Conservation (phyloP, 257 asterid genomes). For the Mitragyna speciosa region DNA sequence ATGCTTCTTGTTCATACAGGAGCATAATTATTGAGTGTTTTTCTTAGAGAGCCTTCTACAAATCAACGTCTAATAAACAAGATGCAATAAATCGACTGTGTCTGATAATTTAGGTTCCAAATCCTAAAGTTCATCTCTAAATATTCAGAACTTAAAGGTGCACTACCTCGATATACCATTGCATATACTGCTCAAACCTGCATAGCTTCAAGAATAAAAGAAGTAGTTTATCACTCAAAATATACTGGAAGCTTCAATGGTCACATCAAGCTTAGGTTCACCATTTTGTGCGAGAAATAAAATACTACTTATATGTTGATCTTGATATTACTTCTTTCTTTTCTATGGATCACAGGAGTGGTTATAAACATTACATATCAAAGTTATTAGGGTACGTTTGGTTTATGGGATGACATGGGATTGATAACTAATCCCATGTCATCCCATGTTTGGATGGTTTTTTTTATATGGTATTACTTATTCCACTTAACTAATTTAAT, state of each 20-base stretch:
- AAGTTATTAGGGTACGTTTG: too few species aligned
- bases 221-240: neutral
- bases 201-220: neutral
- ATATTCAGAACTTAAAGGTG: neutral
- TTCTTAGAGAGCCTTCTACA: neutral
- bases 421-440: too few species aligned
- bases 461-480: too few species aligned
- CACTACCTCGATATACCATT: neutral
- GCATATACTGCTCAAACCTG: neutral
- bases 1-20: neutral
- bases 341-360: neutral
- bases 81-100: too few species aligned
- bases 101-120: neutral
- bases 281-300: neutral
- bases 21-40: neutral
- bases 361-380: neutral
- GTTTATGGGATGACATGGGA: too few species aligned
- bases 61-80: neutral
- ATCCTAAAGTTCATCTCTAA: neutral
- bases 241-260: neutral
- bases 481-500: too few species aligned
- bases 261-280: neutral
- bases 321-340: neutral
- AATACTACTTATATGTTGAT: neutral
- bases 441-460: too few species aligned